Percentiles rank a stretch among this genome's conserved stretches.
Evolutionary conservation across 2,329 filamentous ascomycete genomes (phyloP).

Genomic region (Dryadomyces quercivorus): DNA sequence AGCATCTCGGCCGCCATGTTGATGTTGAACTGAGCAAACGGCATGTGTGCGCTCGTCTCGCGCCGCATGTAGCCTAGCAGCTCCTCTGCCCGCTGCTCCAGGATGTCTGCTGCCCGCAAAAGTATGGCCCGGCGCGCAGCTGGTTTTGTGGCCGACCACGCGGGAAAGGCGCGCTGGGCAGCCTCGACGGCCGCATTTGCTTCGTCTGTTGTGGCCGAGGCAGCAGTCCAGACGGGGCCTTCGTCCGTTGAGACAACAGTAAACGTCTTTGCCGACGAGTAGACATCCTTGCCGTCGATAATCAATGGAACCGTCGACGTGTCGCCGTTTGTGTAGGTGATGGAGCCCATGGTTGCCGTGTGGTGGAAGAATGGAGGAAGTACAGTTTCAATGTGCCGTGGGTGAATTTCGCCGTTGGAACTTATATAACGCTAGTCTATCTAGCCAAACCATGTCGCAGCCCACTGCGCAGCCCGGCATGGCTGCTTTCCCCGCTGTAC

Average conservation of each 20-base stretch:
- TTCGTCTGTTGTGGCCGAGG: constrained; percentile 16
- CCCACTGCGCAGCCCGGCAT: no score
- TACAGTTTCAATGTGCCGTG: no score
- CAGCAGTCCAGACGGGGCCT: constrained; percentile 15
- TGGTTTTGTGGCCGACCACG: constrained; percentile 55
- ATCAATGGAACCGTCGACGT: not conserved
- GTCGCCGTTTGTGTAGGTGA: not conserved
- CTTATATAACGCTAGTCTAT: no score
- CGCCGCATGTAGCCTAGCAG: constrained; percentile 43
- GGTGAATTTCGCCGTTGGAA: no score
- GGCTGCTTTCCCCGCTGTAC: no score
- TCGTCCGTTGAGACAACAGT: not conserved
- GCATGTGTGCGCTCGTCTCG: constrained; percentile 29
- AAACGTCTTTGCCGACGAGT: not conserved
- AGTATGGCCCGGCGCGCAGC: constrained; percentile 55
- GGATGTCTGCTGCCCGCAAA: constrained; percentile 52
- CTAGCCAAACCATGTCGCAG: no score
- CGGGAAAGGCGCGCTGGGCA: constrained; percentile 54
- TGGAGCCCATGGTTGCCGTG: not conserved
- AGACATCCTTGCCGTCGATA: not conserved
- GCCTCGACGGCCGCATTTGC: constrained; percentile 21
- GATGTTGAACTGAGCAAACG: constrained; percentile 32
- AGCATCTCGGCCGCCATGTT: constrained; percentile 23
- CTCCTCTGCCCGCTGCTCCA: constrained; percentile 48
- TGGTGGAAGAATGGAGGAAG: not conserved